These are phyloP conservation scores for Penicillium sp. DNA, from an alignment of 2,329 filamentous ascomycete genomes.

Conservation along the genomic window DNA sequence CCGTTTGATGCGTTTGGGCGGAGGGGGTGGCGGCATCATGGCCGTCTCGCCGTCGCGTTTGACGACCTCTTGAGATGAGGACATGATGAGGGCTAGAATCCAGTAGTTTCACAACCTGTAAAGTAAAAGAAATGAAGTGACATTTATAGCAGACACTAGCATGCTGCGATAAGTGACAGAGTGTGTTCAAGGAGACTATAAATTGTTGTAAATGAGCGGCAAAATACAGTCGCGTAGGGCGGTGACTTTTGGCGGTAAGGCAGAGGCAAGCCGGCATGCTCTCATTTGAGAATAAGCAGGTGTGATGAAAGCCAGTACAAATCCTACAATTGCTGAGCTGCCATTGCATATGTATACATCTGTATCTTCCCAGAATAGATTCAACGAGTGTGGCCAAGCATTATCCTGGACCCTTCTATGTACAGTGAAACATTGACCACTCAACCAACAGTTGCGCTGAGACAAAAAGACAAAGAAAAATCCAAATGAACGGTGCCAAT, in stretches of 20 bases:
- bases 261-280: background rate
- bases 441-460: conserved; percentile 10
- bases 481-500: conserved; percentile 19
- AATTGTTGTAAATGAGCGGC: background rate
- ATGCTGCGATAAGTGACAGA: background rate
- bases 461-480: conserved; percentile 17
- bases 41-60: conserved; percentile 52
- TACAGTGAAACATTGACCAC: conserved; percentile 16
- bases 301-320: background rate
- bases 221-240: background rate
- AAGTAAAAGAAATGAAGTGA: background rate
- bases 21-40: conserved; percentile 86
- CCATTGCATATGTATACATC: background rate
- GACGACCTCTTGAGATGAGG: conserved; percentile 36
- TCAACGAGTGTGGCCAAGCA: background rate
- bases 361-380: background rate
- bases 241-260: background rate
- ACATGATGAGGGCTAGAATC: conserved; percentile 29
- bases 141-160: background rate
- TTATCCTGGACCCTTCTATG: conserved; percentile 17
- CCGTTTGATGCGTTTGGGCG: conserved; percentile 86
- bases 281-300: background rate
- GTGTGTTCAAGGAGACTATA: background rate
- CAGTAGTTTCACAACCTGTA: background rate
- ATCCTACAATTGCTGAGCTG: background rate